Conservation (phyloP, 495 filamentous ascomycete genomes). For the Neurospora tetraspora region DNA sequence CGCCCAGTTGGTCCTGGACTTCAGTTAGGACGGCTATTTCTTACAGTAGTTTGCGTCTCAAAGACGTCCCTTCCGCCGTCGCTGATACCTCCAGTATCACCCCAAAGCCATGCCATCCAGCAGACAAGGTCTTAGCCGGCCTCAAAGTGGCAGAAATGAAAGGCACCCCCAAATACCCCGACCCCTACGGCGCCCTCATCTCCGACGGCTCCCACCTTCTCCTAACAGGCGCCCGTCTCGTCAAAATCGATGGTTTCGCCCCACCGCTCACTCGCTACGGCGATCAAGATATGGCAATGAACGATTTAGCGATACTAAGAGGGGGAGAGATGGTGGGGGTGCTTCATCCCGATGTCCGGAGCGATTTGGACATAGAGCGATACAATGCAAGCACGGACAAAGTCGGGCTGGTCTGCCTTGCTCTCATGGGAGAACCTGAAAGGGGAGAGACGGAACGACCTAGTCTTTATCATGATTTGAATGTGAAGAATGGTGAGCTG, state of each 20-base stretch:
- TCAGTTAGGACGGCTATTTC: not conserved
- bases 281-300: not conserved
- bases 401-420: not conserved
- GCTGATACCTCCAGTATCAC: not conserved
- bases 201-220: not conserved
- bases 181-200: not conserved
- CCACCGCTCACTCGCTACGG: not conserved
- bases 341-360: not conserved
- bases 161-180: not conserved
- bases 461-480: not conserved
- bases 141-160: not conserved
- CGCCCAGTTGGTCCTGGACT: constrained; percentile 9
- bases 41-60: not conserved
- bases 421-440: not conserved
- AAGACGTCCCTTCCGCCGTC: not conserved
- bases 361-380: not conserved
- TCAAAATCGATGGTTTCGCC: not conserved
- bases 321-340: not conserved
- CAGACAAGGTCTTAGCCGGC: not conserved
- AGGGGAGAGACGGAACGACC: not conserved
- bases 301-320: not conserved
- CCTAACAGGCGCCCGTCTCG: not conserved
- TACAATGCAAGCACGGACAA: not conserved
- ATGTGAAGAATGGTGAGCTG: not conserved
- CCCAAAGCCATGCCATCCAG: not conserved